Evolutionary conservation across 2,329 filamentous ascomycete genomes (phyloP).

Genomic region (Fusarium decemcellulare): DNA sequence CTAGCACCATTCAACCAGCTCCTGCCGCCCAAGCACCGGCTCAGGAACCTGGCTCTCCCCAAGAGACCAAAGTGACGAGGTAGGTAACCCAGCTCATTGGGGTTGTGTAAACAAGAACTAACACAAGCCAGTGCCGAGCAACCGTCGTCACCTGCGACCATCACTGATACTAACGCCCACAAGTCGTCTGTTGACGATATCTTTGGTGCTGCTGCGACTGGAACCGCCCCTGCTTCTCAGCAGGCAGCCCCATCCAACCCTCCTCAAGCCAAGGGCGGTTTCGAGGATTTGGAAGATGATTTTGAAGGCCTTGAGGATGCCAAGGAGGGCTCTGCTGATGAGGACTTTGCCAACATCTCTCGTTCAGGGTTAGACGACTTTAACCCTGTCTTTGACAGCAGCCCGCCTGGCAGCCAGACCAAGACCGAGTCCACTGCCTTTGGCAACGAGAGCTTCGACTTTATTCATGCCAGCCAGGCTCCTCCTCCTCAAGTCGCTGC

Average conservation of each 20-base stretch:
- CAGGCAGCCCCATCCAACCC: conserved; percentile 52
- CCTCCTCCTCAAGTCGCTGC: conserved; percentile 55
- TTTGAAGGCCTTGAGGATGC: conserved; percentile 89
- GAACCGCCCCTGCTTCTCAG: conserved; percentile 45
- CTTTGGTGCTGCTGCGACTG: conserved; percentile 55
- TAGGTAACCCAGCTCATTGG: conserved; percentile 26
- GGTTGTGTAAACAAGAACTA: conserved; percentile 1
- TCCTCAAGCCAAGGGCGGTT: conserved; percentile 64
- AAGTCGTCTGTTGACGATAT: conserved; percentile 58
- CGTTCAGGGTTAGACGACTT: conserved; percentile 82
- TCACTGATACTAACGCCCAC: conserved; percentile 45
- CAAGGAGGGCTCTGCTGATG: conserved; percentile 83
- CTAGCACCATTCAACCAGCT: conserved; percentile 16
- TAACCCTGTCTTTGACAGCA: conserved; percentile 85
- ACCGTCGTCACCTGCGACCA: conserved; percentile 50
- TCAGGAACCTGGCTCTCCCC: conserved; percentile 39
- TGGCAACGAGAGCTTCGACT: conserved; percentile 71
- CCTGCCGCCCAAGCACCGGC: conserved; percentile 34
- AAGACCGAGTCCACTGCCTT: conserved; percentile 69
- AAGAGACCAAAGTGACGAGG: conserved; percentile 45
- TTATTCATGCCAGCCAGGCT: conserved; percentile 60
- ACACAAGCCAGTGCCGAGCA: conserved; percentile 46
- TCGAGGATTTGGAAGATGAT: conserved; percentile 84
- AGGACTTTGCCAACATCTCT: conserved; percentile 83
- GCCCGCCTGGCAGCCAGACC: conserved; percentile 66